Evolutionary conservation across 2,329 filamentous ascomycete genomes (phyloP).

Genomic region (Fusarium udum): DNA sequence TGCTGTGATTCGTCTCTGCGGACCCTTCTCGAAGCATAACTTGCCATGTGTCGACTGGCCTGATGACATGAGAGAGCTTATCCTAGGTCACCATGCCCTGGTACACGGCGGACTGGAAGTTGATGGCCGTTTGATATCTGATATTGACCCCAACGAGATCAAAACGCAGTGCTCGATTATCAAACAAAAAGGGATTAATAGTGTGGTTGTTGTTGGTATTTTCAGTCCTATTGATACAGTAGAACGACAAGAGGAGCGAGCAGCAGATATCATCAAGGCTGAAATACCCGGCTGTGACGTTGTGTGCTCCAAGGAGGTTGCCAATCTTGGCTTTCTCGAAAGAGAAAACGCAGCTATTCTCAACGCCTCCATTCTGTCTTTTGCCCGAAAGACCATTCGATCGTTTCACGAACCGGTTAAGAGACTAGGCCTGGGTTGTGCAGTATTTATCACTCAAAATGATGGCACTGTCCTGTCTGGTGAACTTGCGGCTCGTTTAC

Average conservation of each 20-base stretch:
- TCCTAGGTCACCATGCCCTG: conserved; percentile 57
- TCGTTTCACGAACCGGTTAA: conserved; percentile 64
- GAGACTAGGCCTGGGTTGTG: conserved; percentile 60
- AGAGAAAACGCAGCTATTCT: conserved; percentile 72
- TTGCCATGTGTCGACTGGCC: conserved; percentile 65
- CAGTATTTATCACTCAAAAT: conserved; percentile 70
- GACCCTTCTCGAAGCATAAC: conserved; percentile 61
- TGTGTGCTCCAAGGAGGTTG: conserved; percentile 62
- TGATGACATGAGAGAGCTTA: conserved; percentile 55
- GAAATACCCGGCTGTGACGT: conserved; percentile 56
- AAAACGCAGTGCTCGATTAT: conserved; percentile 52
- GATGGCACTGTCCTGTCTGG: conserved; percentile 69
- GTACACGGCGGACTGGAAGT: conserved; percentile 63
- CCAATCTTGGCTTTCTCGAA: conserved; percentile 65
- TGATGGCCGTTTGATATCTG: conserved; percentile 58
- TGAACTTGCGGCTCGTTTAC: conserved; percentile 62
- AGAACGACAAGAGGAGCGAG: conserved; percentile 59
- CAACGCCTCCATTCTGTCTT: conserved; percentile 68
- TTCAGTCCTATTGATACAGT: conserved; percentile 63
- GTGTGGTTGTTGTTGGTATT: conserved; percentile 59
- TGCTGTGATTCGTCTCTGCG: conserved; percentile 64
- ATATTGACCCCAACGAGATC: conserved; percentile 56
- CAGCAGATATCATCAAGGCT: conserved; percentile 53
- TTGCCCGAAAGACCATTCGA: conserved; percentile 65
- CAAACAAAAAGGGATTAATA: conserved; percentile 54